Conservation (phyloP, 306 rosid genomes). For the Malus orientalis region DNA sequence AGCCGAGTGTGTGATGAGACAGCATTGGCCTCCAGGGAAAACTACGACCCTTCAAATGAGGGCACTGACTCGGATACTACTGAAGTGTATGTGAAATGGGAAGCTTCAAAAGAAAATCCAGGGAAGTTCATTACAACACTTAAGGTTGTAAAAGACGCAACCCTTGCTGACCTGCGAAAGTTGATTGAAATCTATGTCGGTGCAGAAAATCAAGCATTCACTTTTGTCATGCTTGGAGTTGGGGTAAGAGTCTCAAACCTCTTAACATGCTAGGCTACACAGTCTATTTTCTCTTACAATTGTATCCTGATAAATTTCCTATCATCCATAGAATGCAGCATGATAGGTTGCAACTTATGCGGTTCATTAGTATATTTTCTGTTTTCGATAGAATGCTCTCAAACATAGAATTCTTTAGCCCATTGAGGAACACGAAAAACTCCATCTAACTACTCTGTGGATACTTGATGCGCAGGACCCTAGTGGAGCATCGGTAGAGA, state of each 20-base stretch:
- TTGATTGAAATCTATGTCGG: conserved; percentile 12
- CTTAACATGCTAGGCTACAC: neutral
- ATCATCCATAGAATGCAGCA: too few relatives aligned
- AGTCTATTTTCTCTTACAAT: too few relatives aligned
- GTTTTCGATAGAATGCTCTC: neutral
- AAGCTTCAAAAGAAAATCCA: conserved; percentile 16
- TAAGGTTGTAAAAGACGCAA: conserved; percentile 6
- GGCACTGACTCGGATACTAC: neutral
- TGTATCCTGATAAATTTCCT: too few relatives aligned
- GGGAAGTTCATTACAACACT: conserved; percentile 17
- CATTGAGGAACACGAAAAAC: neutral
- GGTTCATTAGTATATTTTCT: neutral
- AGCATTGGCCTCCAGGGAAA: conserved; percentile 17
- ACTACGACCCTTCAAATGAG: conserved; percentile 9
- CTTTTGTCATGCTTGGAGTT: conserved; percentile 11
- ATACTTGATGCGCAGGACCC: conserved; percentile 3
- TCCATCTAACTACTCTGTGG: neutral
- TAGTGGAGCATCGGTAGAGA: neutral
- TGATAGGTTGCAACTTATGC: too few relatives aligned
- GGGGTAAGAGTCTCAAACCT: neutral
- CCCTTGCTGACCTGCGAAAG: conserved; percentile 14
- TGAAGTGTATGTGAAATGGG: conserved; percentile 22
- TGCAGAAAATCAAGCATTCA: conserved; percentile 16
- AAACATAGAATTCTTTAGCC: too few relatives aligned
- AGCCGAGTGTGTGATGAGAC: neutral